These are phyloP conservation scores for Knoxdaviesia proteae DNA, from an alignment of 2,329 filamentous ascomycete species.

Conservation along the genomic window DNA sequence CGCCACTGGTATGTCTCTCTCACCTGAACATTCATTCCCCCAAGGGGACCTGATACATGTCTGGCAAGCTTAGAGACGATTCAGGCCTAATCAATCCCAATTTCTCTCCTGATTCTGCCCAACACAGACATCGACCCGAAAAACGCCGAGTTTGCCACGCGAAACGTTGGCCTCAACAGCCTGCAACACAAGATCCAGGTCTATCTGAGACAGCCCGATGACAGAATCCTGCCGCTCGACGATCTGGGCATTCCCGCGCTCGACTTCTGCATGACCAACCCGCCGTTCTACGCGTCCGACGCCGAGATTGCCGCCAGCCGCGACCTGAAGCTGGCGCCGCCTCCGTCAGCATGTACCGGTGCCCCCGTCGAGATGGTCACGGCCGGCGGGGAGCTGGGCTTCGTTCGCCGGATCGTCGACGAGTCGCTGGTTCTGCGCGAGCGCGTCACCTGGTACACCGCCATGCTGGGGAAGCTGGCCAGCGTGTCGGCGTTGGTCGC, in stretches of 20 bases:
- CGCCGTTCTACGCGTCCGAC: slow-evolving; percentile 72
- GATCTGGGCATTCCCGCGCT: slow-evolving; percentile 28
- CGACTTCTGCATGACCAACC: slow-evolving; percentile 84
- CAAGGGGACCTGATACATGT: too few species aligned
- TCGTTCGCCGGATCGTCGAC: slow-evolving; percentile 48
- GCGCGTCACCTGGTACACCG: slow-evolving; percentile 68
- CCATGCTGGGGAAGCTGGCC: slow-evolving; percentile 67
- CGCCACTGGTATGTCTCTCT: slow-evolving; percentile 27
- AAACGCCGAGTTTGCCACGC: slow-evolving; percentile 42
- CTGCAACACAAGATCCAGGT: slow-evolving; percentile 45
- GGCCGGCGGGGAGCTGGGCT: slow-evolving; percentile 54
- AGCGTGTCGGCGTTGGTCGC: slow-evolving; percentile 45
- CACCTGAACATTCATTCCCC: too few species aligned
- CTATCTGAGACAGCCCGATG: slow-evolving; percentile 27
- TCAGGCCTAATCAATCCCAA: neutral
- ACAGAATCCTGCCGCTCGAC: slow-evolving; percentile 42
- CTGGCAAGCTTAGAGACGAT: too few species aligned
- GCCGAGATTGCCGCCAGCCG: slow-evolving; percentile 48
- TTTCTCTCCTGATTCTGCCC: neutral
- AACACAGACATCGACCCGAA: slow-evolving; percentile 49
- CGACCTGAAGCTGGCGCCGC: slow-evolving; percentile 41
- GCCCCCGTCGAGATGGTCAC: slow-evolving; percentile 72
- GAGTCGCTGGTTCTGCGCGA: slow-evolving; percentile 42
- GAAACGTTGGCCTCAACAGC: slow-evolving; percentile 47
- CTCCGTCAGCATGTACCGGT: slow-evolving; percentile 58